A percentile compares a stretch with the other conserved stretches of the same genome.
Evolutionary conservation across 371 early-diverging fungal species (phyloP).

Genomic region (Lichtheimia ramosa): DNA sequence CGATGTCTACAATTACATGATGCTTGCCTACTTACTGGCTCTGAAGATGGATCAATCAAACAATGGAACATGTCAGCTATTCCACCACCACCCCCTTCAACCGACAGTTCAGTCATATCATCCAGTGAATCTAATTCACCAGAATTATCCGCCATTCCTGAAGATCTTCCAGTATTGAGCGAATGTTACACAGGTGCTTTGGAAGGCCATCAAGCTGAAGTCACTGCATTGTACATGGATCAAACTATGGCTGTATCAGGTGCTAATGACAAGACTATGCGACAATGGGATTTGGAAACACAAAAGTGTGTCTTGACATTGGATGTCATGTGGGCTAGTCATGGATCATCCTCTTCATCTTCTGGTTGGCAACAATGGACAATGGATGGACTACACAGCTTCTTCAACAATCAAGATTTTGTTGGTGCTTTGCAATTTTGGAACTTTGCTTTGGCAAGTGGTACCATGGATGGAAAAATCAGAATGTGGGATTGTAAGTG

Average conservation of each 20-base stretch:
- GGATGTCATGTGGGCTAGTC: slow-evolving; percentile 71
- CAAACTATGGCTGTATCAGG: slow-evolving; percentile 64
- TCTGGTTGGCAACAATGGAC: slow-evolving; percentile 16
- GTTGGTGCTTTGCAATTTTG: slow-evolving; percentile 80
- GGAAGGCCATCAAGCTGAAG: slow-evolving; percentile 53
- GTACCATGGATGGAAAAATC: slow-evolving; percentile 84
- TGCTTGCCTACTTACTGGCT: slow-evolving; percentile 70
- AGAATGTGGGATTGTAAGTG: slow-evolving; percentile 85
- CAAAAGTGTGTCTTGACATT: slow-evolving; percentile 67
- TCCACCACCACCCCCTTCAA: slow-evolving; percentile 22
- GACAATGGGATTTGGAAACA: slow-evolving; percentile 86
- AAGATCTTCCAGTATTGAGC: slow-evolving; percentile 21
- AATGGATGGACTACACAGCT: slow-evolving; percentile 25
- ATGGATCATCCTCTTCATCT: slow-evolving; percentile 10
- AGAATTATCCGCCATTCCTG: slow-evolving; percentile 20
- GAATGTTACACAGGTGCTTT: slow-evolving; percentile 45
- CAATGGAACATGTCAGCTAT: slow-evolving; percentile 81
- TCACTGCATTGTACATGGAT: slow-evolving; percentile 56
- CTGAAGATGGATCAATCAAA: slow-evolving; percentile 78
- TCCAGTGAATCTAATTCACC: slow-evolving; percentile 36
- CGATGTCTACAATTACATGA: slow-evolving; percentile 72
- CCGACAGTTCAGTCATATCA: slow-evolving; percentile 24
- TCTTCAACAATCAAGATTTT: slow-evolving; percentile 51
- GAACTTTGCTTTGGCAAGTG: slow-evolving; percentile 81
- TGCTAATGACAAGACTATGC: slow-evolving; percentile 84